Conservation (phyloP, 169 alveolate species). For the Perkinsus marinus region DNA sequence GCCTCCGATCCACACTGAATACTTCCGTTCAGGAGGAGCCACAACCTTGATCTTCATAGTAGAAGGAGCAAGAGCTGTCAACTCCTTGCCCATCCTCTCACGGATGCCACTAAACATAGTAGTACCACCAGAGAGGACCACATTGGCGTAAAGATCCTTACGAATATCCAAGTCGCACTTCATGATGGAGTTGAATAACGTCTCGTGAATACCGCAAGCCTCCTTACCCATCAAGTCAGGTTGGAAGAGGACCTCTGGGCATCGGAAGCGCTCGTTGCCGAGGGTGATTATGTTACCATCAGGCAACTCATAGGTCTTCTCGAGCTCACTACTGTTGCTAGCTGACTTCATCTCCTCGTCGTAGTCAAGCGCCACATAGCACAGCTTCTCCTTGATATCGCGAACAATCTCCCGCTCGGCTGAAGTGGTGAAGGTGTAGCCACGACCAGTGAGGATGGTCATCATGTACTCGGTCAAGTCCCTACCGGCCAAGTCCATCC, state of each 20-base stretch:
- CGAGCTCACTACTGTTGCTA: slow-evolving; percentile 55
- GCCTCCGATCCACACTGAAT: slow-evolving; percentile 98
- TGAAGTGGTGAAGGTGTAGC: slow-evolving; percentile 85
- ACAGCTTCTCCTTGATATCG: slow-evolving; percentile 91
- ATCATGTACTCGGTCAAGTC: slow-evolving; percentile 87
- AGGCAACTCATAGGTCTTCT: slow-evolving; percentile 92
- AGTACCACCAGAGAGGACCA: slow-evolving; percentile 94
- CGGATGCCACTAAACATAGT: slow-evolving; percentile 91
- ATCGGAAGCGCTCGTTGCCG: slow-evolving; percentile 87
- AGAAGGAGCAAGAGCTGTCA: slow-evolving; percentile 77
- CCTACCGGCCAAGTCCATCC: slow-evolving; percentile 94
- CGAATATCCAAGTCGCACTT: slow-evolving; percentile 90
- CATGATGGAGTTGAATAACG: slow-evolving; percentile 86
- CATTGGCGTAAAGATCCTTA: slow-evolving; percentile 82
- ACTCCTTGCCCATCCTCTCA: slow-evolving; percentile 60
- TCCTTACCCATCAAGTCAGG: slow-evolving; percentile 82
- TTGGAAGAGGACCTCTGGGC: slow-evolving; percentile 96
- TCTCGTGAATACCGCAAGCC: slow-evolving; percentile 85
- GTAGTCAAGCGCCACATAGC: slow-evolving; percentile 89
- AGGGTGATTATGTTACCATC: slow-evolving; percentile 91
- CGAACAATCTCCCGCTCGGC: slow-evolving; percentile 94
- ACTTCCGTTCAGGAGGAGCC: slow-evolving; percentile 97
- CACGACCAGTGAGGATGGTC: slow-evolving; percentile 87
- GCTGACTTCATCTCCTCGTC: slow-evolving; percentile 80
- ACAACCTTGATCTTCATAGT: slow-evolving; percentile 90